These are phyloP conservation scores for Pyronema omphalodes DNA, from an alignment of 495 filamentous ascomycete species.

Conservation along the genomic window DNA sequence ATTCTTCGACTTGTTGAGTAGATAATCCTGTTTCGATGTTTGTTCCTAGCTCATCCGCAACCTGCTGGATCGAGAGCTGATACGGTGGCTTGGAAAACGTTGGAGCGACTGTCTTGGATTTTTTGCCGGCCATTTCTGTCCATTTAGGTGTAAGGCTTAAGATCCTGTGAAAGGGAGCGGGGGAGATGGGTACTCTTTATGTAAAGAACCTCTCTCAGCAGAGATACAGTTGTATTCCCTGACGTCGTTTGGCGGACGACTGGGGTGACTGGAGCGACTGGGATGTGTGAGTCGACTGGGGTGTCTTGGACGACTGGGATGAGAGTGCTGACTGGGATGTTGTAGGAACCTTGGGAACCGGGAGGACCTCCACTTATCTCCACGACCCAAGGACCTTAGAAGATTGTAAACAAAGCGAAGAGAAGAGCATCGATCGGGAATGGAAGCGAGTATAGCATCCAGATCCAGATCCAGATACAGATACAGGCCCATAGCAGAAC, in stretches of 20 bases:
- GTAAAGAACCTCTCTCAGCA: neutral
- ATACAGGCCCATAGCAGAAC: no score
- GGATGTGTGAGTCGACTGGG: neutral
- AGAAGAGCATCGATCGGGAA: no score
- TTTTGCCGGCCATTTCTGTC: conserved; percentile 7
- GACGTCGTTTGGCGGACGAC: neutral
- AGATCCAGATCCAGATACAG: no score
- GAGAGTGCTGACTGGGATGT: neutral
- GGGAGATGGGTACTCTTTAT: neutral
- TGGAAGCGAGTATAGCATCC: no score
- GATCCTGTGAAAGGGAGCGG: neutral
- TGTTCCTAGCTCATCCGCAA: conserved; percentile 33
- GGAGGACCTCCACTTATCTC: neutral
- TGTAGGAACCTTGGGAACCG: neutral
- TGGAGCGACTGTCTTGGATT: conserved; percentile 6
- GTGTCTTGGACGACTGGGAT: neutral
- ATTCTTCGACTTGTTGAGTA: conserved; percentile 30
- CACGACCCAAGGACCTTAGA: neutral
- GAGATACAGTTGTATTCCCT: neutral
- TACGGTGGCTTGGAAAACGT: conserved; percentile 19
- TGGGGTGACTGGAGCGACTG: neutral
- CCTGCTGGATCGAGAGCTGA: conserved; percentile 28
- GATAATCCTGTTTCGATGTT: conserved; percentile 42
- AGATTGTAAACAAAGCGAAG: neutral
- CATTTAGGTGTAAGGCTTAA: neutral